A percentile compares a stretch with the other conserved stretches of the same genome.
Conservation (phyloP, 495 filamentous ascomycete genomes). For the Durotheca rogersii region DNA sequence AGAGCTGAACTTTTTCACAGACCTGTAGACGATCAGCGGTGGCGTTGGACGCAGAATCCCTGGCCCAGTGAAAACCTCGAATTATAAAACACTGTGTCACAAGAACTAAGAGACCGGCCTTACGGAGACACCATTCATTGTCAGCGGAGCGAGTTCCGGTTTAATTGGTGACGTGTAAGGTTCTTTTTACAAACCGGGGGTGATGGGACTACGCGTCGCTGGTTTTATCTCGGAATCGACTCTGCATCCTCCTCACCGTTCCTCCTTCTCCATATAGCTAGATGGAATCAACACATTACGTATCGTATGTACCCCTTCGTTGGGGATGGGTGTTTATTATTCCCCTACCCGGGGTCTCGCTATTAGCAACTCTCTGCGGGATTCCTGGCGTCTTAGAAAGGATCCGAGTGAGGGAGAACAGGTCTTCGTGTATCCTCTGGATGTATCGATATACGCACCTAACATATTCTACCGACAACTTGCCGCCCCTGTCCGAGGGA, state of each 20-base stretch:
- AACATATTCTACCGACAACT: no score
- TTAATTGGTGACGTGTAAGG: background rate
- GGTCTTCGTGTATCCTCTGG: no score
- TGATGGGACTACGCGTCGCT: background rate
- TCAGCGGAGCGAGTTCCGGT: conserved; percentile 19
- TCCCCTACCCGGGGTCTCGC: background rate
- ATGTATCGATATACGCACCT: no score
- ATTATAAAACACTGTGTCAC: conserved; percentile 25
- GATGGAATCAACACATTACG: background rate
- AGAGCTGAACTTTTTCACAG: background rate
- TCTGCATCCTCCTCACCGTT: background rate
- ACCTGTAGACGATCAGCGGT: conserved; percentile 3
- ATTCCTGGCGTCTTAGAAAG: background rate
- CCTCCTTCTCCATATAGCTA: background rate
- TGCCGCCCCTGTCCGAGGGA: no score
- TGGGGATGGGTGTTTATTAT: background rate
- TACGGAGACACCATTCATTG: conserved; percentile 7
- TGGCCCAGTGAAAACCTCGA: conserved; percentile 12
- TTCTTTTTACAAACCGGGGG: conserved; percentile 5
- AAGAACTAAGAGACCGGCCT: no score
- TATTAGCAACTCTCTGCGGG: background rate
- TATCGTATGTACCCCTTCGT: background rate
- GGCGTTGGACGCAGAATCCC: background rate
- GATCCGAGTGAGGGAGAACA: no score
- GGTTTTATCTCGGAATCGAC: no score